Conservation (phyloP, 2,329 filamentous ascomycete species). For the Clonostachys chloroleuca region DNA sequence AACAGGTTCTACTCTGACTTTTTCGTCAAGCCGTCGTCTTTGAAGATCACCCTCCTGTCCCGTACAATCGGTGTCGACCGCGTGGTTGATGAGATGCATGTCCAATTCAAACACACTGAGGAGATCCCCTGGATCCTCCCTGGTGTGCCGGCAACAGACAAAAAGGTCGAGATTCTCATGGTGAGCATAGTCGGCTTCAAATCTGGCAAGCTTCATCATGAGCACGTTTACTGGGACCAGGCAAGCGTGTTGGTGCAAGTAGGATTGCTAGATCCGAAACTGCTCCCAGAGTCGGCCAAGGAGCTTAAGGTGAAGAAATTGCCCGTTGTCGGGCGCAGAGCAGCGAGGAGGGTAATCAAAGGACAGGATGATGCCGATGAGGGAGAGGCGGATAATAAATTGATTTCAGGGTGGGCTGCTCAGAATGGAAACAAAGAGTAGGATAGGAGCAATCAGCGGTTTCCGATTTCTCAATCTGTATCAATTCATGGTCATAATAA, state of each 20-base stretch:
- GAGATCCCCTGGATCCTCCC: constrained; percentile 59
- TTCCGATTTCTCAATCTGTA: no score
- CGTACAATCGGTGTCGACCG: constrained; percentile 62
- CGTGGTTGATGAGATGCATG: constrained; percentile 59
- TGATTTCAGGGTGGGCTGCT: background rate
- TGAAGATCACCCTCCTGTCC: constrained; percentile 55
- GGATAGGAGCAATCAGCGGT: background rate
- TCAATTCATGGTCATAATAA: no score
- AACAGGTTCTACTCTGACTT: constrained; percentile 61
- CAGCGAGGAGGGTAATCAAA: constrained; percentile 27
- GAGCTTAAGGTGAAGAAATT: constrained; percentile 26
- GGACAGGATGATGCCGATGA: constrained; percentile 26
- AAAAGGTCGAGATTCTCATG: constrained; percentile 48
- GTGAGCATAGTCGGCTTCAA: constrained; percentile 55
- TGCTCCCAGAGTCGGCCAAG: constrained; percentile 25
- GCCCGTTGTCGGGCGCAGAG: constrained; percentile 31
- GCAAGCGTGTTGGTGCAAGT: constrained; percentile 54
- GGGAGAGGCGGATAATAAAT: background rate
- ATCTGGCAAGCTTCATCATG: constrained; percentile 55
- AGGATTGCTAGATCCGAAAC: constrained; percentile 43
- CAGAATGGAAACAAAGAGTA: background rate
- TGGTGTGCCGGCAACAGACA: constrained; percentile 49
- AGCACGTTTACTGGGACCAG: constrained; percentile 64
- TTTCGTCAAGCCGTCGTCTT: constrained; percentile 60
- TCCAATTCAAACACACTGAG: constrained; percentile 51